Base-by-base conservation (phyloP, 805 yeast genomes). In the Komagataella mondaviorum region DNA sequence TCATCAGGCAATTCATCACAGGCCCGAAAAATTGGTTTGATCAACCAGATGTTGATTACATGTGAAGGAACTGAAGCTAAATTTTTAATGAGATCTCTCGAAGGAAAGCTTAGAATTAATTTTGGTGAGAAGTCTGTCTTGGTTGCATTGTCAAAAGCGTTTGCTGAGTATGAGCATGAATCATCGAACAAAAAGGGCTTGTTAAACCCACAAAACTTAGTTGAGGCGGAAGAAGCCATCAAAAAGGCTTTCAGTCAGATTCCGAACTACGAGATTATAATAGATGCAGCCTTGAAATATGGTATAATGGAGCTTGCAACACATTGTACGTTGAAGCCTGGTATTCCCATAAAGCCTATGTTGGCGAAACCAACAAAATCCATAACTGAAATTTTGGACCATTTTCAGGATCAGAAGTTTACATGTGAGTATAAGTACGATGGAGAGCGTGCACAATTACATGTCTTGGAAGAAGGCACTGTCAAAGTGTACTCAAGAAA, bases 371-470 rank as follows among this genome's bases (percentile, higher is more conserved):
- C 99, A 2, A 91, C 98, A 0, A 91, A 93, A 62, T 78, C 96
- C 1, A 83, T 93, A 43, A 78, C 85, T n/a, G 99, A 93, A 63
- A 87, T 93, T 1, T 72, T 93, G 54, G 96, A 93, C 63, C 72
- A 95, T 52, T 90, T 93, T 63, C 85, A 85, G 56, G 88, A 83
- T 48, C 84, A 83, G 57, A 78, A 78, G 53, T 93, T 93, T 62
- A 90, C 97, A 0, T 91, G 97, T 64, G 99, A 93, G 64, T 93
- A 90, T 68, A 93, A 93, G 62, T 93, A 93, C 61, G 99, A 93
- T 64, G 99, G 99, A 47, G 99, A 93, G 68, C 77, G 99, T 59
- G 98, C 98, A 0, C 99, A 93, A 64, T 83, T 93, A 8, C 99
- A 93, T 65, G 65, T 84, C 24, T 65, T 87, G 12, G 65, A 73